Evolutionary conservation across 306 rosid genomes (phyloP).

Genomic region (Sophora flavescens): DNA sequence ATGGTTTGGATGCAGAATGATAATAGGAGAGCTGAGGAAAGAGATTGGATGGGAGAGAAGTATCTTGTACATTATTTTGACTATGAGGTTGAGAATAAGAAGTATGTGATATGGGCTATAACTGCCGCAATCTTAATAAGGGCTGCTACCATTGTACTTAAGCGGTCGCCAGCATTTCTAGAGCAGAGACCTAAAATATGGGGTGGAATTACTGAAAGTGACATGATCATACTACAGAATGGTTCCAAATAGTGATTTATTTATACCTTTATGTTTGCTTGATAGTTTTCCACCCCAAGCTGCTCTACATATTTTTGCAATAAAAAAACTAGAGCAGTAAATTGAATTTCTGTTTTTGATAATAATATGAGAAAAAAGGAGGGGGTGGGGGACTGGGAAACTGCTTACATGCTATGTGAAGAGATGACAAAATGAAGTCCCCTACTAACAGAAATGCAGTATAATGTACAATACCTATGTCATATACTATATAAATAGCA

Average conservation of each 20-base stretch:
- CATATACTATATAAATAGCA: background rate
- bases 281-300: background rate
- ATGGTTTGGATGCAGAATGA: slow-evolving; percentile 68
- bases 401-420: background rate
- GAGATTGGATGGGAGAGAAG: slow-evolving; percentile 74
- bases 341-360: background rate
- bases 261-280: background rate
- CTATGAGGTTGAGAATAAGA: slow-evolving; percentile 58
- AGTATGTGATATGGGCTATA: slow-evolving; percentile 83
- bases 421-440: background rate
- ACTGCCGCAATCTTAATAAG: slow-evolving; percentile 85
- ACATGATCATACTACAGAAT: slow-evolving; percentile 28
- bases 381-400: background rate
- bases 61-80: slow-evolving; percentile 73
- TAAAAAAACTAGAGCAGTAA: background rate
- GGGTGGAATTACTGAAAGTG: slow-evolving; percentile 59
- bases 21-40: slow-evolving; percentile 79
- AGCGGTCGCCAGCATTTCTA: slow-evolving; percentile 73
- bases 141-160: slow-evolving; percentile 66
- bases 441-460: background rate
- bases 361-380: background rate
- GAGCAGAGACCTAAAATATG: slow-evolving; percentile 76
- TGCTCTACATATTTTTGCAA: slow-evolving; percentile 35
- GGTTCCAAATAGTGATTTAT: slow-evolving; percentile 39
- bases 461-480: background rate